Evolutionary conservation across 768 basidiomycete species (phyloP).

Genomic region (Pleurotus ostreatus): DNA sequence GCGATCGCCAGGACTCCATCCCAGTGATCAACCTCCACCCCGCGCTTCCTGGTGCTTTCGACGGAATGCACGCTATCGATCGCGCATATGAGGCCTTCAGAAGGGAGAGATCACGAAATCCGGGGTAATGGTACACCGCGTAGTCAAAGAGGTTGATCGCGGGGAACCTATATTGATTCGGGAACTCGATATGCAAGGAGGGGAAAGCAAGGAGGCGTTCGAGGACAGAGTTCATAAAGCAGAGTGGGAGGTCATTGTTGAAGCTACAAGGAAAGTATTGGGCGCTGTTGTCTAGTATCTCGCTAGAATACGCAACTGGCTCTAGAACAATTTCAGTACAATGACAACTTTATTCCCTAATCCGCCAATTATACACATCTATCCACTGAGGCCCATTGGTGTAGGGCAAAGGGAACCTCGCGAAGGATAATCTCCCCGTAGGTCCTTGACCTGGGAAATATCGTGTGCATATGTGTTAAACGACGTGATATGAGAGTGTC

Average conservation of each 20-base stretch:
- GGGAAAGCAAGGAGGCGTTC: conserved; percentile 68
- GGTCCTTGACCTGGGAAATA: too few relatives aligned
- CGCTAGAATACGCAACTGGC: too few relatives aligned
- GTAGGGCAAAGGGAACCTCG: too few relatives aligned
- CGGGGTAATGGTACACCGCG: conserved; percentile 67
- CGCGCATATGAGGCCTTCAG: conserved; percentile 85
- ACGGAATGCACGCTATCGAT: conserved; percentile 89
- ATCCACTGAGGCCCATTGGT: too few relatives aligned
- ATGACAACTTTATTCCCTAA: too few relatives aligned
- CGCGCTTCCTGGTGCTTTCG: conserved; percentile 93
- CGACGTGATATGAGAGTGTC: too few relatives aligned
- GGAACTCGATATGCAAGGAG: conserved; percentile 69
- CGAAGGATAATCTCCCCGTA: too few relatives aligned
- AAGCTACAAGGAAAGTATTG: conserved; percentile 72
- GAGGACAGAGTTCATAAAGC: conserved; percentile 74
- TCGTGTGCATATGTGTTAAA: too few relatives aligned
- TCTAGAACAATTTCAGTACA: too few relatives aligned
- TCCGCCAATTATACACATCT: too few relatives aligned
- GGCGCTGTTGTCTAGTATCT: conserved; percentile 38
- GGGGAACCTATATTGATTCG: conserved; percentile 84
- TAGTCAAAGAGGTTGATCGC: conserved; percentile 89
- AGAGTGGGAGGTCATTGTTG: conserved; percentile 91
- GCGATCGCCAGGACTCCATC: conserved; percentile 31
- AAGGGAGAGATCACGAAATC: conserved; percentile 73
- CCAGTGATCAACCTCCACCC: conserved; percentile 97